phyloP scores from a whole-genome alignment of 495 filamentous ascomycete genomes.

The Coniosporium apollinis region DNA sequence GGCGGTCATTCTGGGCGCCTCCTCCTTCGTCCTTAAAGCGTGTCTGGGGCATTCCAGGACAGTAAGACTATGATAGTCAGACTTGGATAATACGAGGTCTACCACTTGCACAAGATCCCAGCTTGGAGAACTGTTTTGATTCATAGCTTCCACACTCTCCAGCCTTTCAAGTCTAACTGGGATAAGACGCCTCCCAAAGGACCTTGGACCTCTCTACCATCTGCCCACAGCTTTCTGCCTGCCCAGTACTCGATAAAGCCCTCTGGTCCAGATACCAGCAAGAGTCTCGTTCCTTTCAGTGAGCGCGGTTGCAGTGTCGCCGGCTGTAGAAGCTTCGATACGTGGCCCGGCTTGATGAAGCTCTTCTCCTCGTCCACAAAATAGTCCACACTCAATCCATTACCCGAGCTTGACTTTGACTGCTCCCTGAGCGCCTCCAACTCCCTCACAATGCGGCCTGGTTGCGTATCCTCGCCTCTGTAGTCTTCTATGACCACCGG shows the following conservation, averaged over 20 bases:
- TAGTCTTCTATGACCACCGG: not conserved
- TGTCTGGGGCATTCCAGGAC: no score
- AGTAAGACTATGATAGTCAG: no score
- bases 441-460: conserved; percentile 37
- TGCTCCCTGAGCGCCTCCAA: conserved; percentile 39
- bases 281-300: conserved; percentile 38
- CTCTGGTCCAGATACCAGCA: conserved; percentile 75
- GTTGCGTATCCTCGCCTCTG: conserved; percentile 17
- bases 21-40: no score
- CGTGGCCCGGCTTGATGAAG: conserved; percentile 34
- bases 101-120: no score
- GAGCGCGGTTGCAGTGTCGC: not conserved
- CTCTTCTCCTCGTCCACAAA: conserved; percentile 61
- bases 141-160: conserved; percentile 49
- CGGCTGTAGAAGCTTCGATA: conserved; percentile 1
- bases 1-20: no score
- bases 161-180: conserved; percentile 34
- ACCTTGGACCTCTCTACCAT: conserved; percentile 54
- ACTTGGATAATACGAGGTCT: no score
- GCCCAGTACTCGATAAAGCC: conserved; percentile 72
- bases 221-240: conserved; percentile 56
- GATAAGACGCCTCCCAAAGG: conserved; percentile 37
- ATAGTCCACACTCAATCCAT: conserved; percentile 43
- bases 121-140: not conserved
- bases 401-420: conserved; percentile 28